Evolutionary conservation across 75 land plant genomes (phyloP), one percentile per base, ranked within the genome.

Genomic region (Cunninghamia lanceolata): DNA sequence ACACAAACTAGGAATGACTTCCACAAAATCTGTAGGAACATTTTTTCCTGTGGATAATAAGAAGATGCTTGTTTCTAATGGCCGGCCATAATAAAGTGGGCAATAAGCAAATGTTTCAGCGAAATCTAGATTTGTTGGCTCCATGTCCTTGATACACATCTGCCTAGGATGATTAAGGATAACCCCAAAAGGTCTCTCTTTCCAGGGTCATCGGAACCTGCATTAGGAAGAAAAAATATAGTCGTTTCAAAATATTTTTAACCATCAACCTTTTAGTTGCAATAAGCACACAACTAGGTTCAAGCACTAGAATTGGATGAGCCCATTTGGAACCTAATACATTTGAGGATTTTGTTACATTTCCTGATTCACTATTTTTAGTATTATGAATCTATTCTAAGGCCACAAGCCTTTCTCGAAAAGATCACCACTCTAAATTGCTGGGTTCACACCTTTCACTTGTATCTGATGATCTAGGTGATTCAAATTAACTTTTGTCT

Each of bases 251-350:
- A 97, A 36, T 75, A 89, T 54, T 66, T 88, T 50, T 90, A 88
- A 28, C 91, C 94, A 84, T 97, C 99, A 30, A 95, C 93, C 91
- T 95, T 95, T 52, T 95, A 2, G 95, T 97, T 74, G 99, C 99
- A 56, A 97, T 92, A 38, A 97, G 93, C 17, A 97, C 86, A 82
- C 95, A 97, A 7, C 99, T 96, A 25, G 96, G 85, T 85, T 97
- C 96, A 15, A 96, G 96, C 14, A 76, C 84, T 19, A 88, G 84
- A 78, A 97, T 92, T 36, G 97, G 96, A 79, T 97, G 99, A 1
- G 99, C 99, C 99, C 99, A 97, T 54, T 91, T 94, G 30, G 75
- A 63, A 50, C 87, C 89, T 84, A 89, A 88, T 19, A 77, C 68
- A 59, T 75, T 87, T 25, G 91, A 70, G 14, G 59, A 40, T 71